These are phyloP conservation scores for Triticum turgidum DNA, from an alignment of 176 grass and related monocot species.

Conservation along the genomic window DNA sequence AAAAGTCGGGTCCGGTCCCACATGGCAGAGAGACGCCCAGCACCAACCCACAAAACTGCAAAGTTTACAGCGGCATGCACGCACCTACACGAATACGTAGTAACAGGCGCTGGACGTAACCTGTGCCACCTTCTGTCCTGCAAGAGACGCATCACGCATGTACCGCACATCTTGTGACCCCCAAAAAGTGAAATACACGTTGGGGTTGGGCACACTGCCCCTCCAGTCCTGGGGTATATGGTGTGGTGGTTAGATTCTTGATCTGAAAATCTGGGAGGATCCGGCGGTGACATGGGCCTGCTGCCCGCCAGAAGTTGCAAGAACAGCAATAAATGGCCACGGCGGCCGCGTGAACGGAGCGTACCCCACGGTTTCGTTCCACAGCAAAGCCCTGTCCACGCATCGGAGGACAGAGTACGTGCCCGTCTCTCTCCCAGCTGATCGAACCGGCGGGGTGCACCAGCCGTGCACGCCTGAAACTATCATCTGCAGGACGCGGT, in stretches of 20 bases:
- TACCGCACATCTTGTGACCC: neutral
- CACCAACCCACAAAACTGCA: neutral
- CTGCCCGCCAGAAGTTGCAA: conserved; percentile 5
- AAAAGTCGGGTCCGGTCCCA: neutral
- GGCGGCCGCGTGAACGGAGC: conserved; percentile 15
- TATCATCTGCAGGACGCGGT: neutral
- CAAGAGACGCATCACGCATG: neutral
- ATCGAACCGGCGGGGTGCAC: neutral
- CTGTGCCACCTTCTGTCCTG: neutral
- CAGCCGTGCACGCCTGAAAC: conserved; percentile 3
- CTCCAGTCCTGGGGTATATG: neutral
- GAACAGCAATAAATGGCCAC: conserved; percentile 21
- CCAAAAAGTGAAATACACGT: conserved; percentile 5
- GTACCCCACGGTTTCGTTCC: neutral
- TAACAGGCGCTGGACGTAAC: neutral
- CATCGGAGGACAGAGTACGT: conserved; percentile 27
- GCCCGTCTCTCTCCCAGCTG: neutral
- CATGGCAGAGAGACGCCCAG: neutral
- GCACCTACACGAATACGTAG: neutral
- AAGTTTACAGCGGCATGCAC: neutral
- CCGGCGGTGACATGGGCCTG: conserved; percentile 32
- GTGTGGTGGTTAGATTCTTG: conserved; percentile 34
- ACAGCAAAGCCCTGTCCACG: neutral
- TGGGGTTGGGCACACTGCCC: neutral
- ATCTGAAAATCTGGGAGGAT: conserved; percentile 41